Evolutionary conservation across 202 grass and related monocot species (phyloP).

Genomic region (Sporobolus alterniflorus): DNA sequence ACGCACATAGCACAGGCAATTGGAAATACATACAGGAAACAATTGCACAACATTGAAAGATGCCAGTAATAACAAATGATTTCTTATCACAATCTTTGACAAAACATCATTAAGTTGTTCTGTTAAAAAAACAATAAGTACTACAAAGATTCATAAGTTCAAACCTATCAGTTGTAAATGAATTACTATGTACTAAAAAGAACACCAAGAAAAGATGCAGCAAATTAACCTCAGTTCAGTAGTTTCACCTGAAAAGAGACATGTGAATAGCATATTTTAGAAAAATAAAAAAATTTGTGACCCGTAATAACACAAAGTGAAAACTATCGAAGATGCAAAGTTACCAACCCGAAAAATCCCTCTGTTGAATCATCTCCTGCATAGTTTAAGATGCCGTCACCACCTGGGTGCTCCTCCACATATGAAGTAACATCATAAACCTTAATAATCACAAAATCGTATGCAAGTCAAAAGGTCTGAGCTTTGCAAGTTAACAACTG

Average conservation of each 20-base stretch:
- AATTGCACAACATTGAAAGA: too few species aligned
- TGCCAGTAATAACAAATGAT: too few species aligned
- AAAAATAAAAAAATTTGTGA: neutral
- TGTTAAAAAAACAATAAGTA: too few species aligned
- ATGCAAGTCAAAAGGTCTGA: neutral
- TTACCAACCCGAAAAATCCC: constrained; percentile 73
- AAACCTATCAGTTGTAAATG: neutral
- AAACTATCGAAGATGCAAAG: neutral
- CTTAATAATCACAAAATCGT: constrained; percentile 36
- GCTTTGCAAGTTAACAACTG: neutral
- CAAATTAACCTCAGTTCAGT: neutral
- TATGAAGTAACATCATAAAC: constrained; percentile 88
- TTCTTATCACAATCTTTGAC: too few species aligned
- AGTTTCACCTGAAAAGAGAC: neutral
- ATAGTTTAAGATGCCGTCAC: constrained; percentile 91
- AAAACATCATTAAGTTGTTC: too few species aligned
- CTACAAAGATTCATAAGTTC: too few species aligned
- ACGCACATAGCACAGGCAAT: too few species aligned
- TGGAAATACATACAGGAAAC: too few species aligned
- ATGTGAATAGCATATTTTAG: neutral
- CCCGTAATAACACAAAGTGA: neutral
- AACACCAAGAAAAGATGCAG: neutral
- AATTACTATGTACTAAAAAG: neutral
- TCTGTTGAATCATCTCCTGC: constrained; percentile 83
- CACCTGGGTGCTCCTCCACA: constrained; percentile 91